Base-by-base conservation (phyloP, 768 basidiomycete genomes). In the Boletus subcaerulescens region DNA sequence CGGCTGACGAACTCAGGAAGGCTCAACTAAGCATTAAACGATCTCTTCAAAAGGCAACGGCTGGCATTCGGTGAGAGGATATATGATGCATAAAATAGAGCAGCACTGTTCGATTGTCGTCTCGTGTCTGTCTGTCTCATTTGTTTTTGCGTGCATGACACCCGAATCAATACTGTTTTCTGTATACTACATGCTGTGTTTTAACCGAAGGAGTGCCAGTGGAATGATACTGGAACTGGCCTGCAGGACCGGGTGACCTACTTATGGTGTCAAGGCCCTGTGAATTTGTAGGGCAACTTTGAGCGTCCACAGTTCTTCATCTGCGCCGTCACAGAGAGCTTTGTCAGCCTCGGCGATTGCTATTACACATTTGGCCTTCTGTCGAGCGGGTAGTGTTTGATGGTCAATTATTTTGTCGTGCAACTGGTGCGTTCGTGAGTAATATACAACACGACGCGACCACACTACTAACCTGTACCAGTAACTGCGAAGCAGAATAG, bases 11-110 rank as follows among this genome's bases (percentile, higher is more conserved):
- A 75, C 84, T 99, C 68, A 91, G 89, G 77, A 97, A 96, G 78
- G 89, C 92, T 56, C 93, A 98, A 74, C 83, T 99, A 61, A 80
- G 85, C 71, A 93, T 98, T 76, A 96, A 95, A 80, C 88, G 96
- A 69, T 91, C 95, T 58, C 82, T 99, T 71, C 95, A 98, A 82
- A 99, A 98, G 83, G 96, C 93, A 49, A 93, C 91, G 50, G 89
- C 91, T 65, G 88, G 91, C 59, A 84, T 92, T 71, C 87, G 91
- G 78, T 92, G 73, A 85, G 56, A 46, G 50, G 49, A 36, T 51
- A 46, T 32, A 36, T 39, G 43, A 50, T 49, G 8, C 7, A 15
- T 33, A 59, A 61, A 50, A 59, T 69, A 59, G 56, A 62, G 53
- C 49, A 53, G 33, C 40, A 22, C 45, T 53, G 44, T 57, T 54